Percentiles rank a stretch among this genome's conserved stretches.
phyloP scores from a whole-genome alignment of 1,284 basidiomycete genomes.

The Marasmius sp. region DNA sequence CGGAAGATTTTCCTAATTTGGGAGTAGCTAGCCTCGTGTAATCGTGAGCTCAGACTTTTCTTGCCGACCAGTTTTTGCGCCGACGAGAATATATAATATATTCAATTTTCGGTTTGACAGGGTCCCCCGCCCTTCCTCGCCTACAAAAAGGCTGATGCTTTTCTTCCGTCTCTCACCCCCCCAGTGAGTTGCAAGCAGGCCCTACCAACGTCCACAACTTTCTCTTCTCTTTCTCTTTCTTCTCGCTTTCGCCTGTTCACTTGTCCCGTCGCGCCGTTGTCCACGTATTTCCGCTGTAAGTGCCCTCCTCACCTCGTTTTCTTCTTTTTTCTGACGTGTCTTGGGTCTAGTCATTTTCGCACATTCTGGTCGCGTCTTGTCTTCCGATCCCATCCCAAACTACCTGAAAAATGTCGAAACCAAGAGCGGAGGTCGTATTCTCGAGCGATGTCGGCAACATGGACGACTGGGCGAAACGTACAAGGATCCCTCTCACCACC shows the following conservation, averaged over 20 bases:
- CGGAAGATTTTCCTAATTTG: background rate
- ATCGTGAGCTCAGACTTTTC: background rate
- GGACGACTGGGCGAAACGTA: conserved; percentile 77
- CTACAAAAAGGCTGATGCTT: background rate
- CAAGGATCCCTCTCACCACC: conserved; percentile 74
- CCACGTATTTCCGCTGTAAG: background rate
- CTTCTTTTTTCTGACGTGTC: background rate
- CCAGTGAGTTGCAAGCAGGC: background rate
- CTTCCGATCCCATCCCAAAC: conserved; percentile 24
- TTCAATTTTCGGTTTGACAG: background rate
- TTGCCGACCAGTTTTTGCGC: background rate
- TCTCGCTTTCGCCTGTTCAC: background rate
- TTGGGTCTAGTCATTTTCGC: background rate
- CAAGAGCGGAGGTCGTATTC: conserved; percentile 65
- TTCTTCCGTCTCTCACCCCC: background rate
- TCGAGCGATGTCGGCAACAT: conserved; percentile 75
- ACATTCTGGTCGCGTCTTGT: background rate
- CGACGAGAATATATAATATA: background rate
- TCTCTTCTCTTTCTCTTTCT: conserved; percentile 2
- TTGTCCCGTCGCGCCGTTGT: background rate
- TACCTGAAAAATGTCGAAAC: conserved; percentile 34
- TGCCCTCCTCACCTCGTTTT: background rate
- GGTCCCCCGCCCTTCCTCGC: background rate
- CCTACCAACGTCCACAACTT: background rate
- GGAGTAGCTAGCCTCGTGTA: background rate